Evolutionary conservation across 2,329 filamentous ascomycete species (phyloP).

Genomic region (Diaporthe vaccinii): DNA sequence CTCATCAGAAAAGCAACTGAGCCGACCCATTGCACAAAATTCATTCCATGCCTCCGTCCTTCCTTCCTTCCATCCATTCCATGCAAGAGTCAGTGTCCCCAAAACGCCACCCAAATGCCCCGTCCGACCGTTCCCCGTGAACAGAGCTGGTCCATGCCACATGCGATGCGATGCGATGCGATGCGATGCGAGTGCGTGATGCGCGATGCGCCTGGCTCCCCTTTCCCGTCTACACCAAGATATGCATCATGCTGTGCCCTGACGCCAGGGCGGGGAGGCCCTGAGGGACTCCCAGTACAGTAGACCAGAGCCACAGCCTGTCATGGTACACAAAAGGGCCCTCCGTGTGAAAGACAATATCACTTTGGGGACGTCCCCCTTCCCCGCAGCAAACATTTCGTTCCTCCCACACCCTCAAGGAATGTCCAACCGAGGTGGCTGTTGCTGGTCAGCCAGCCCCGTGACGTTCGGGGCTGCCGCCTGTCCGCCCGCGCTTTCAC

Average conservation of each 20-base stretch:
- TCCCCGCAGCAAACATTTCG: conserved; percentile 36
- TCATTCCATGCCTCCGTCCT: conserved; percentile 23
- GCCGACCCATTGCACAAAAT: neutral
- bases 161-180: conserved; percentile 29
- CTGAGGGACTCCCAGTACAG: neutral
- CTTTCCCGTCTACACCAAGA: conserved; percentile 31
- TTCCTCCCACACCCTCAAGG: neutral
- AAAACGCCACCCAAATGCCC: conserved; percentile 34
- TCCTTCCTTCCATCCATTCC: conserved; percentile 33
- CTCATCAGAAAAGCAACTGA: neutral
- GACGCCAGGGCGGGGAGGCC: neutral
- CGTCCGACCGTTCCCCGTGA: conserved; percentile 3
- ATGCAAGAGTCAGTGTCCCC: conserved; percentile 33
- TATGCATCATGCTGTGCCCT: conserved; percentile 40
- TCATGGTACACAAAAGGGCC: conserved; percentile 24
- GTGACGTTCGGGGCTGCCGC: conserved; percentile 3
- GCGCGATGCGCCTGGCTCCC: conserved; percentile 29
- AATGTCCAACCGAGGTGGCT: conserved; percentile 19
- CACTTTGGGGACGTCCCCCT: neutral
- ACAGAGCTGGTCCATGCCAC: conserved; percentile 15
- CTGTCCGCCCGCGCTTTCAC: neutral
- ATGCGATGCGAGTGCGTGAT: neutral
- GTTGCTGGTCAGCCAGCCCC: neutral
- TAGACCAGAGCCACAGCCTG: conserved; percentile 12
- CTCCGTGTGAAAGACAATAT: conserved; percentile 24